phyloP scores from a whole-genome alignment of 352 stramenopile species.

The Phytophthora idaei region DNA sequence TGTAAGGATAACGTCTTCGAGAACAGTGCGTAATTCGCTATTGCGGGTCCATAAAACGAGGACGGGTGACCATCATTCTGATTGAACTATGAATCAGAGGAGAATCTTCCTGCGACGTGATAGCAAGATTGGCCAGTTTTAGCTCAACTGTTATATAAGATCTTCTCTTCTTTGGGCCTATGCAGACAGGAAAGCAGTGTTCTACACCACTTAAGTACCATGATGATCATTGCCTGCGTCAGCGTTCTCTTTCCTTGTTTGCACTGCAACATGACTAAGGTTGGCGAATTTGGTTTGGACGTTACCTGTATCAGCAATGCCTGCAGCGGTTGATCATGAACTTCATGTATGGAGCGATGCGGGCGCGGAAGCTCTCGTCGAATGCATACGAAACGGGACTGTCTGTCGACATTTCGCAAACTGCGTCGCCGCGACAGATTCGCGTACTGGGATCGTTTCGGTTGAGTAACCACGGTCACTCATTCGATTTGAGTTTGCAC shows the following conservation, averaged over 20 bases:
- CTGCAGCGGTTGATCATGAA: too few species aligned
- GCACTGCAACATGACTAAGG: not conserved
- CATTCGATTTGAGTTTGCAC: not conserved
- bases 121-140: not conserved
- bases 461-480: not conserved
- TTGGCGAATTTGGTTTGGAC: not conserved
- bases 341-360: too few species aligned
- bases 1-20: conserved; percentile 28
- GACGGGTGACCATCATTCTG: conserved; percentile 40
- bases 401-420: too few species aligned
- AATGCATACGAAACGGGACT: too few species aligned
- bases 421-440: too few species aligned
- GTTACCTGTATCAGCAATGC: not conserved
- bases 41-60: conserved; percentile 10
- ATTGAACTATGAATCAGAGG: conserved; percentile 37
- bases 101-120: conserved; percentile 16
- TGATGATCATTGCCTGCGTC: not conserved
- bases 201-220: too few species aligned
- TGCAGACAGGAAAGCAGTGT: not conserved
- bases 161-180: not conserved
- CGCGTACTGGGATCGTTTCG: not conserved
- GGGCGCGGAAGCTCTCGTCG: not conserved
- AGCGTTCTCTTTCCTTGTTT: not conserved
- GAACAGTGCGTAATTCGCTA: conserved; percentile 19
- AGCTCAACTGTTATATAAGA: too few species aligned